Evolutionary conservation across 1,139 yeast species (phyloP), one percentile per base, ranked within the genome.

Genomic region (Geotrichum citri-aurantii): DNA sequence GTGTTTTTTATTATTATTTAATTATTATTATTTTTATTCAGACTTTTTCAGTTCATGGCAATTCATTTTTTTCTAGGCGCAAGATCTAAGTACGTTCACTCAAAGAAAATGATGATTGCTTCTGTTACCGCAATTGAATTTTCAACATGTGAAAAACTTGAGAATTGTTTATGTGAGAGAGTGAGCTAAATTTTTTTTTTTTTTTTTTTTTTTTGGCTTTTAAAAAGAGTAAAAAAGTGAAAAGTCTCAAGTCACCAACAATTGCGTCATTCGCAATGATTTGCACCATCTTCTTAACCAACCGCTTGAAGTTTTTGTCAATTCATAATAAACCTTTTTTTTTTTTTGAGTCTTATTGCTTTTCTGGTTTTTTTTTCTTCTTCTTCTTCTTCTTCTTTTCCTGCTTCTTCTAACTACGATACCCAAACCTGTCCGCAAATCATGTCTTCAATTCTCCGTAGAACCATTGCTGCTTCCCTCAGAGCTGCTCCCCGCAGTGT

Each of bases 371-470:
- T 48, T 26, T 29, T 7, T n/a, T 24, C 27, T 29, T 27, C 33
- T 48, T 48, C 21, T 48, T 48, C 5, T 27, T 31, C 8, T 37
- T 37, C 21, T 49, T 14, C 23, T 48, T 11, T 31, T 19, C 14
- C 3, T 21, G 2, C 47, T 27, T 12, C n/a, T 21, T 26, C 33
- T 37, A 31, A 14, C 48, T 24, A 23, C n/a, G 17, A 5, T 37
- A 12, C n/a, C n/a, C n/a, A n/a, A n/a, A n/a, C n/a, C n/a, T 37
- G 6, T 14, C 2, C 42, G n/a, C 42, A 37, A 31, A 37, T 37
- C 19, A 56, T 56, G 59, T 50, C 55, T 56, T 49, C 24, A 21
- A 48, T 56, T 23, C 50, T 57, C n/a, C 56, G 61, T 33, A 50
- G 57, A 52, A 52, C 63, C 26, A 51, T 56, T 48, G 59, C 58